A percentile compares a stretch with the other conserved stretches of the same genome.
Conservation (phyloP, 495 filamentous ascomycete species). For the Daldinia decipiens region DNA sequence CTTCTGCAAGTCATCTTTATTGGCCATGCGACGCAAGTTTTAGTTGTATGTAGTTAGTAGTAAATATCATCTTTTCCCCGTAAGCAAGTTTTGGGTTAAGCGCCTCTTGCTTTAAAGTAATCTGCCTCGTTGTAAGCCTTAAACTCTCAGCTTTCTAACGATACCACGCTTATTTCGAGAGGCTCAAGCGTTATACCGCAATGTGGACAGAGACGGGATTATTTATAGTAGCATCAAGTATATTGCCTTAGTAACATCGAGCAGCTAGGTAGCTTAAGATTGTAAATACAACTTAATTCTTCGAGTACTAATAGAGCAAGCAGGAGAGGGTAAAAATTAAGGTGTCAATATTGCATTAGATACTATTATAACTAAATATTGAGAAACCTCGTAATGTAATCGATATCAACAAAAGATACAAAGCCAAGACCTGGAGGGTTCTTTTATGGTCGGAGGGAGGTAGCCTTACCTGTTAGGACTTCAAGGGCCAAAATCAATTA, state of each 20-base stretch:
- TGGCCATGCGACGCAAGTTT: not conserved
- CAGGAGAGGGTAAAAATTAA: not conserved
- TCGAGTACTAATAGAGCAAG: not conserved
- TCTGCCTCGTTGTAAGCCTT: not conserved
- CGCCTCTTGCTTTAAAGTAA: not conserved
- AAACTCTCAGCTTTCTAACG: not conserved
- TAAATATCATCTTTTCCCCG: too few species aligned
- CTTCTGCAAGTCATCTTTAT: not conserved
- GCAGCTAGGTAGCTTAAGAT: not conserved
- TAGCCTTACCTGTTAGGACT: not conserved
- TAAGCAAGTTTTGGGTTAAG: not conserved
- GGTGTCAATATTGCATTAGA: not conserved
- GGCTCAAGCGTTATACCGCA: not conserved
- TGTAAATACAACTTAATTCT: not conserved
- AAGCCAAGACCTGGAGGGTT: not conserved
- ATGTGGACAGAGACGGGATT: not conserved
- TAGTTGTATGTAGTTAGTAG: too few species aligned
- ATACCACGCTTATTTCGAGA: not conserved
- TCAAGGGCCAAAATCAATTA: not conserved
- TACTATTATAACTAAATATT: not conserved
- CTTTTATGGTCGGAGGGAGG: not conserved
- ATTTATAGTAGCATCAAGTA: not conserved
- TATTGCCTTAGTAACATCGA: too few species aligned
- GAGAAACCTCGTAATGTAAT: not conserved
- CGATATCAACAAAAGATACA: not conserved